These are phyloP conservation scores for Pseudozyma pruni DNA, from an alignment of 1,284 basidiomycete genomes.

Conservation along the genomic window DNA sequence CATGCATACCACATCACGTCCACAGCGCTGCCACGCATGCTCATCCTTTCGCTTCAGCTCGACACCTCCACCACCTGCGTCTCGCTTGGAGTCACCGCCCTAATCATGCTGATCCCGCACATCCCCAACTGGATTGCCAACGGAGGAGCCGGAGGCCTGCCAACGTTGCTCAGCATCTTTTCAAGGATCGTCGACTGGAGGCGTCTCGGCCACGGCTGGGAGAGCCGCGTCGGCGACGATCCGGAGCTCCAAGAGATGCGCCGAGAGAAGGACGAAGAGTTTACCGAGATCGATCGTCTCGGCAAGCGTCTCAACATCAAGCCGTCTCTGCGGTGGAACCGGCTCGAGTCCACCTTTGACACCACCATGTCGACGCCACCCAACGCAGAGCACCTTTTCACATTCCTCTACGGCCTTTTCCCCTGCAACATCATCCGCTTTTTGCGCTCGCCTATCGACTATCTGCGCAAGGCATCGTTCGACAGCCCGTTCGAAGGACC, in stretches of 20 bases:
- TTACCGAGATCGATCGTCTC: slow-evolving; percentile 51
- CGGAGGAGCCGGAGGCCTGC: slow-evolving; percentile 57
- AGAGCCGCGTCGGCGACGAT: slow-evolving; percentile 42
- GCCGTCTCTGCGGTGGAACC: slow-evolving; percentile 46
- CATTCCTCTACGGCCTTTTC: slow-evolving; percentile 84
- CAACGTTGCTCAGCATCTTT: slow-evolving; percentile 59
- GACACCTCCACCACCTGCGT: slow-evolving; percentile 58
- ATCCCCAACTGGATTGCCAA: slow-evolving; percentile 63
- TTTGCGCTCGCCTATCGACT: slow-evolving; percentile 75
- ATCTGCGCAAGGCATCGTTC: slow-evolving; percentile 76
- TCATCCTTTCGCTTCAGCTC: slow-evolving; percentile 55
- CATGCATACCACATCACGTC: slow-evolving; percentile 63
- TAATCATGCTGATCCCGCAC: slow-evolving; percentile 66
- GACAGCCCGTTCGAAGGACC: slow-evolving; percentile 69
- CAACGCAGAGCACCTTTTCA: slow-evolving; percentile 72
- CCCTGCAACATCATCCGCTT: slow-evolving; percentile 84
- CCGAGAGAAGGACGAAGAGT: slow-evolving; percentile 55
- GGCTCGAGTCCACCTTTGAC: slow-evolving; percentile 55
- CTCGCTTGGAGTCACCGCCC: slow-evolving; percentile 55
- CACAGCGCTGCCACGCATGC: slow-evolving; percentile 53
- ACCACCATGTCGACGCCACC: slow-evolving; percentile 51
- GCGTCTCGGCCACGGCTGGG: slow-evolving; percentile 53
- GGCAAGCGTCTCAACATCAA: slow-evolving; percentile 55
- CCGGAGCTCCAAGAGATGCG: slow-evolving; percentile 36
- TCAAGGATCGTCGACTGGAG: slow-evolving; percentile 62